A percentile compares a stretch with the other conserved stretches of the same genome.
Evolutionary conservation across 495 filamentous ascomycete species (phyloP).

Genomic region (Penicillium dipodomyicola): DNA sequence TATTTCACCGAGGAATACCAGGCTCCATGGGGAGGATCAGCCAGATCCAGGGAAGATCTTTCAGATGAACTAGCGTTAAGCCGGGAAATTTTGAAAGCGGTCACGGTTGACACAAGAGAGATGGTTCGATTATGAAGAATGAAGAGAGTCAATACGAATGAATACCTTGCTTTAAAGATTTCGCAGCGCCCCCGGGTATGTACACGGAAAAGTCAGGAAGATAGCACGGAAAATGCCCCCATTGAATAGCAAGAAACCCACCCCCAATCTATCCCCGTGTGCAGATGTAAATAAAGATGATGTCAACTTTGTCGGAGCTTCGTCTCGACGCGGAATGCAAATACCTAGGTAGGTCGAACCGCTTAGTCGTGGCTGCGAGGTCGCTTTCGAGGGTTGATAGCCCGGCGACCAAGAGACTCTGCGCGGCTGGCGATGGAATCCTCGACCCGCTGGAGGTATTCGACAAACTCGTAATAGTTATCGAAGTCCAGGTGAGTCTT

Average conservation of each 20-base stretch:
- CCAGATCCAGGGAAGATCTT: not conserved
- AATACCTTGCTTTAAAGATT: not conserved
- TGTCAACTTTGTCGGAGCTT: not conserved
- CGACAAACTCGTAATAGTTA: conserved; percentile 14
- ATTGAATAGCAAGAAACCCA: not conserved
- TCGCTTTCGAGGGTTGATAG: conserved; percentile 7
- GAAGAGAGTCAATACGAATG: not conserved
- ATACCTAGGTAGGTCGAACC: not conserved
- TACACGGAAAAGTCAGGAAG: conserved; percentile 1
- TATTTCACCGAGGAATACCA: conserved; percentile 10
- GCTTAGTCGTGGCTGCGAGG: conserved; percentile 3
- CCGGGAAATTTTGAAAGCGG: not conserved
- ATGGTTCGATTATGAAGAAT: not conserved
- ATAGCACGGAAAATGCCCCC: not conserved
- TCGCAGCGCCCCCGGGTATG: conserved; percentile 1
- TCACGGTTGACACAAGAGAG: not conserved
- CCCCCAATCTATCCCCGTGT: not conserved
- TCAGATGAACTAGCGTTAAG: not conserved
- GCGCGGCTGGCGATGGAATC: not conserved
- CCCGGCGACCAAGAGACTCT: conserved; percentile 2
- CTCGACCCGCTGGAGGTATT: conserved; percentile 17
- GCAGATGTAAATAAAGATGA: not conserved
- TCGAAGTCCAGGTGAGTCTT: conserved; percentile 12
- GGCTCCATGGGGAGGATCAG: conserved; percentile 9
- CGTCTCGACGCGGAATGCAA: not conserved